Evolutionary conservation across 1,284 basidiomycete species (phyloP).

Genomic region (Apiotrichum mycotoxinovorans): DNA sequence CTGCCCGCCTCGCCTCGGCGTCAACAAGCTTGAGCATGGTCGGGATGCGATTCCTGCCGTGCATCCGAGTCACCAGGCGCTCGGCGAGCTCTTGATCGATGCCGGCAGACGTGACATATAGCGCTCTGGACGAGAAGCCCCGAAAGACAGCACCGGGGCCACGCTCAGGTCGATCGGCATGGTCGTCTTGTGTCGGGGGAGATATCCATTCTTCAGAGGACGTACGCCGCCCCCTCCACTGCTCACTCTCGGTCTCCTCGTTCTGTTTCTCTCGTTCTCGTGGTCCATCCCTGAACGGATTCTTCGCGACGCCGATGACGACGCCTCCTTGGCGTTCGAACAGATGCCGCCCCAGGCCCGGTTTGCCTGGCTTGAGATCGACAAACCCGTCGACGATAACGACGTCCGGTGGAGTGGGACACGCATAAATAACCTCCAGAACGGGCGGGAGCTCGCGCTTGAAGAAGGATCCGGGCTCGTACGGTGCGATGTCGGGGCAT

Average conservation of each 20-base stretch:
- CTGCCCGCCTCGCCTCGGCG: neutral
- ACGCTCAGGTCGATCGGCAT: neutral
- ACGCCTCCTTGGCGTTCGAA: neutral
- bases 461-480: slow-evolving; percentile 2
- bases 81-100: neutral
- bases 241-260: neutral
- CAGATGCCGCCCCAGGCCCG: slow-evolving; percentile 1
- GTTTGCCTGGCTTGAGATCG: neutral
- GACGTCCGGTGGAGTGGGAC: neutral
- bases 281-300: neutral
- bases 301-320: slow-evolving; percentile 7
- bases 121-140: neutral
- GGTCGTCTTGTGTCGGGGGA: no score
- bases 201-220: neutral
- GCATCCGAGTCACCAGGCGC: neutral
- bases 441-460: slow-evolving; percentile 7
- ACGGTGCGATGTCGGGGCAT: neutral
- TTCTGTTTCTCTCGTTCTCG: neutral
- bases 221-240: neutral
- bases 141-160: neutral
- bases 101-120: slow-evolving; percentile 4
- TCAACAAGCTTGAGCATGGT: slow-evolving; percentile 8
- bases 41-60: slow-evolving; percentile 3
- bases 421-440: neutral
- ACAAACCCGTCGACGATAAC: slow-evolving; percentile 7